These are phyloP conservation scores for Clitoria ternatea DNA, from an alignment of 306 rosid species.

Conservation along the genomic window DNA sequence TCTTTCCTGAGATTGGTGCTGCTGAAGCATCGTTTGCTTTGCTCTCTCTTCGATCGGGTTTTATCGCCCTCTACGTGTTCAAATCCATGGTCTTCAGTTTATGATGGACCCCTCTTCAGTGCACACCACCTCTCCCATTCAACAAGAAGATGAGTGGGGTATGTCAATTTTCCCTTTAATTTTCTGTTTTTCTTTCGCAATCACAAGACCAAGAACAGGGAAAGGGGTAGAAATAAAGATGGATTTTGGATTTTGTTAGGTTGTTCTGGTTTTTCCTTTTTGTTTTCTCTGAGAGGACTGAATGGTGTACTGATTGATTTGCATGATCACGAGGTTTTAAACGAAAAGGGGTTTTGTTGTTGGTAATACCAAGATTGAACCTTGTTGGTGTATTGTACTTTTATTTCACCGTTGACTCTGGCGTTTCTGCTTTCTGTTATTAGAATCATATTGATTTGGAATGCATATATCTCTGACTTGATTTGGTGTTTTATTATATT, in stretches of 20 bases:
- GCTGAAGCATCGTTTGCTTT: slow-evolving; percentile 13
- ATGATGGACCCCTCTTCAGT: slow-evolving; percentile 72
- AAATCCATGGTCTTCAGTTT: slow-evolving; percentile 83
- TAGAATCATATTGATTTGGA: background rate
- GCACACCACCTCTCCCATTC: slow-evolving; percentile 45
- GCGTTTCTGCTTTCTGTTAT: too few relatives aligned
- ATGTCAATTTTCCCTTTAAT: slow-evolving; percentile 11
- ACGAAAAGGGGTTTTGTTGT: too few relatives aligned
- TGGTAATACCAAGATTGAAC: background rate
- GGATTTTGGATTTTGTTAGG: background rate
- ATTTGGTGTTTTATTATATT: too few relatives aligned
- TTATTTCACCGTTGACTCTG: background rate
- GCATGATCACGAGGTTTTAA: background rate
- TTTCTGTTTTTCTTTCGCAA: background rate
- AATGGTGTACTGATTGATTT: slow-evolving; percentile 13
- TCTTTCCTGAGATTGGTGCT: slow-evolving; percentile 9
- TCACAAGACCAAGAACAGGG: background rate
- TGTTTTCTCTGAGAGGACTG: background rate
- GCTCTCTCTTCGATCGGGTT: slow-evolving; percentile 52
- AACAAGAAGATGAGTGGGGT: slow-evolving; percentile 92
- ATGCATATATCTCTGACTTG: background rate
- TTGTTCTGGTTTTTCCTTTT: background rate
- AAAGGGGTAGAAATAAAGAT: background rate
- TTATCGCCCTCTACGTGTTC: slow-evolving; percentile 53
- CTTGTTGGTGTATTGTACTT: background rate